These are phyloP conservation scores for Sclerotinia minor DNA, from an alignment of 2,329 filamentous ascomycete species.

Conservation along the genomic window DNA sequence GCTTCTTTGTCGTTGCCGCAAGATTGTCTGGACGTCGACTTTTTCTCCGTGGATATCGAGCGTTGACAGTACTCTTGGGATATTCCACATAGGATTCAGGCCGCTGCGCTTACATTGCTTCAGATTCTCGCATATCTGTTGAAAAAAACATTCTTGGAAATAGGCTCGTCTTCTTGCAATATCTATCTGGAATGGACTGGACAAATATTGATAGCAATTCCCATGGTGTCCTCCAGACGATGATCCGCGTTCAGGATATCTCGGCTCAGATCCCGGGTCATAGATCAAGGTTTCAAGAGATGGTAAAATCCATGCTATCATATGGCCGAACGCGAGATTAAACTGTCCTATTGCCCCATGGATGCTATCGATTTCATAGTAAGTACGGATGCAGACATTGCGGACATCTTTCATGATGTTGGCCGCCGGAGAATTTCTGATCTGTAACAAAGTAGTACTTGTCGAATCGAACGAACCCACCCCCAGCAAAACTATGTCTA, in stretches of 20 bases:
- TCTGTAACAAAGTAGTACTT: not conserved
- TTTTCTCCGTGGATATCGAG: not conserved
- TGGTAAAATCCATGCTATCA: slow-evolving; percentile 5
- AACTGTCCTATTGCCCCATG: not conserved
- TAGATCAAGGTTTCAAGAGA: slow-evolving; percentile 6
- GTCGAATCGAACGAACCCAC: not conserved
- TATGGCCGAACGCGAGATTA: not conserved
- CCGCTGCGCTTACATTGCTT: not conserved
- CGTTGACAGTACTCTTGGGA: not conserved
- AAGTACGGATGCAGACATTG: not conserved
- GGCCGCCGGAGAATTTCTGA: not conserved
- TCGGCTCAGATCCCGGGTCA: not conserved
- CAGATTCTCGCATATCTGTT: not conserved
- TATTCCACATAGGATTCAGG: not conserved
- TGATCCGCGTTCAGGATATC: not conserved
- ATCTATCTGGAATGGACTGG: not conserved
- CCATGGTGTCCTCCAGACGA: not conserved
- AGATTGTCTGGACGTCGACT: not conserved
- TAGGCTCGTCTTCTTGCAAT: not conserved
- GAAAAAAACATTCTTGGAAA: not conserved
- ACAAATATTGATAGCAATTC: not conserved
- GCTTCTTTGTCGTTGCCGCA: not conserved
- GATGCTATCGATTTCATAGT: not conserved
- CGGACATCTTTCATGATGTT: slow-evolving; percentile 8
- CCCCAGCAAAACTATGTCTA: slow-evolving; percentile 3